A percentile compares a stretch with the other conserved stretches of the same genome.
phyloP scores from a whole-genome alignment of 768 basidiomycete species.

The Boletus reticuloceps region DNA sequence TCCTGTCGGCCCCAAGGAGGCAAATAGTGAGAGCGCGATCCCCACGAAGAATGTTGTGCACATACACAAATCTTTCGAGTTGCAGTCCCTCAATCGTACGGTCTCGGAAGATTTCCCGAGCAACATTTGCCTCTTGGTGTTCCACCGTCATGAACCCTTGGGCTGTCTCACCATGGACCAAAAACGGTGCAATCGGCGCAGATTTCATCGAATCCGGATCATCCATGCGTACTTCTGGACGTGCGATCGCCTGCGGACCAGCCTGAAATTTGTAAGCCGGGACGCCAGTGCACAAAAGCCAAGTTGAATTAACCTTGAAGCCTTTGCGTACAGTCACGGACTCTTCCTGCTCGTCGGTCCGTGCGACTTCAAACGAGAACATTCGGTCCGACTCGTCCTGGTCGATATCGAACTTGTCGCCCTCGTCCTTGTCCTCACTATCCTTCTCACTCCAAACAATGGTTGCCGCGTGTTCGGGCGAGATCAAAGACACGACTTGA shows the following conservation, averaged over 20 bases:
- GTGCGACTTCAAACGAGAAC: constrained; percentile 50
- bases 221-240: constrained; percentile 8
- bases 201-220: constrained; percentile 3
- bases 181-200: constrained; percentile 18
- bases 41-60: no score
- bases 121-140: constrained; percentile 14
- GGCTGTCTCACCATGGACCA: constrained; percentile 39
- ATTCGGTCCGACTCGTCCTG: constrained; percentile 46
- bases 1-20: no score
- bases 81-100: no score
- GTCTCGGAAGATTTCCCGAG: not conserved
- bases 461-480: no score
- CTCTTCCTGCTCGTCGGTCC: constrained; percentile 47
- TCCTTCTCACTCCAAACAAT: no score
- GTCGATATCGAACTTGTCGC: constrained; percentile 35
- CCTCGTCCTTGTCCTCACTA: not conserved
- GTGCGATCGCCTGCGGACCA: constrained; percentile 8
- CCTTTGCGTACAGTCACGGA: constrained; percentile 41
- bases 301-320: constrained; percentile 38
- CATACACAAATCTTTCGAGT: no score
- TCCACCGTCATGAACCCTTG: constrained; percentile 40
- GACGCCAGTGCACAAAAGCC: not conserved
- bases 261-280: constrained; percentile 6
- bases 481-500: no score
- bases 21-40: no score